A percentile compares a stretch with the other conserved stretches of the same genome.
Evolutionary conservation across 2,329 filamentous ascomycete species (phyloP).

Genomic region (Colletotrichum lini): DNA sequence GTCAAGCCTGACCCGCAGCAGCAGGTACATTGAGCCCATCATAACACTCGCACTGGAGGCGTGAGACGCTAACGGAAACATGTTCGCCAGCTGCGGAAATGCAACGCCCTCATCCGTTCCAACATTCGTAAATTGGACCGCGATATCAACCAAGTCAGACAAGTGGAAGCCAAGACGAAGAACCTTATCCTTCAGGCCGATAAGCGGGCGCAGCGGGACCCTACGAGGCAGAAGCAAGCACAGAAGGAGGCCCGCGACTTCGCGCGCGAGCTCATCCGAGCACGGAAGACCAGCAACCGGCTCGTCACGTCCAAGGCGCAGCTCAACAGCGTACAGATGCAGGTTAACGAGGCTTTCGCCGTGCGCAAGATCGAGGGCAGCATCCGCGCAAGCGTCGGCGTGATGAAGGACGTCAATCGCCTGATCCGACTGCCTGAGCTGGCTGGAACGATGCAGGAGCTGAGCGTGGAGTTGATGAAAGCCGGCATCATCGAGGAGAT

Average conservation of each 20-base stretch:
- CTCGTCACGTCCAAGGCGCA: slow-evolving; percentile 92
- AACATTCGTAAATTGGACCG: slow-evolving; percentile 96
- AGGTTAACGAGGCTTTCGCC: slow-evolving; percentile 96
- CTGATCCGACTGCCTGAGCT: slow-evolving; percentile 89
- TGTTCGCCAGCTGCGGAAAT: slow-evolving; percentile 85
- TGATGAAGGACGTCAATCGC: slow-evolving; percentile 97
- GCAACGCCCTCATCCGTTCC: slow-evolving; percentile 88
- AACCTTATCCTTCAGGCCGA: slow-evolving; percentile 87
- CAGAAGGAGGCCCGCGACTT: slow-evolving; percentile 88
- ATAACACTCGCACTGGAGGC: slow-evolving; percentile 5
- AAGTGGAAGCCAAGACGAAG: slow-evolving; percentile 87
- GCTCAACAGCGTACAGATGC: slow-evolving; percentile 93
- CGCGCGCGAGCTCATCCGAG: slow-evolving; percentile 87
- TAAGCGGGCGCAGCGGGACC: slow-evolving; percentile 84
- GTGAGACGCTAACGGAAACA: slow-evolving; percentile 4
- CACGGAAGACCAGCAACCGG: slow-evolving; percentile 81
- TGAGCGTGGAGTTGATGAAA: slow-evolving; percentile 90
- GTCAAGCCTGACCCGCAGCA: slow-evolving; percentile 93
- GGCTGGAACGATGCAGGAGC: slow-evolving; percentile 88
- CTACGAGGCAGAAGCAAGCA: slow-evolving; percentile 83
- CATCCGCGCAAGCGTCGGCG: slow-evolving; percentile 86
- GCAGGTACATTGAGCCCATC: slow-evolving; percentile 73
- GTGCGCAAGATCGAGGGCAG: slow-evolving; percentile 96
- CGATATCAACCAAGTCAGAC: slow-evolving; percentile 85
- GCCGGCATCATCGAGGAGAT: slow-evolving; percentile 99